A percentile compares a stretch with the other conserved stretches of the same genome.
phyloP scores from a whole-genome alignment of 2,329 filamentous ascomycete genomes.

The Harringtonia aguacate region DNA sequence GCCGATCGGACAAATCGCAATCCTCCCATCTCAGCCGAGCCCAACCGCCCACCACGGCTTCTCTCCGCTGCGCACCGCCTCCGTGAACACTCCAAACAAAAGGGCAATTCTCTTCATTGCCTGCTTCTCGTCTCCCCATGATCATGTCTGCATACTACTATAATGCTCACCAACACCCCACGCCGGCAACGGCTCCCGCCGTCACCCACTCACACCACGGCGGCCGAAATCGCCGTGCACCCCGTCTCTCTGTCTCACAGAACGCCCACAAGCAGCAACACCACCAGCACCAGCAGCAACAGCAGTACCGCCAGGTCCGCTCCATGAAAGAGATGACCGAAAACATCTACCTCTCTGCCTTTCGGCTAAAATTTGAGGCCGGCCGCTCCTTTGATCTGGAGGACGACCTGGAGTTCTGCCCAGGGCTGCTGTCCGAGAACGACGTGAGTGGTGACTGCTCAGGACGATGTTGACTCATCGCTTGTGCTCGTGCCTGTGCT shows the following conservation, averaged over 20 bases:
- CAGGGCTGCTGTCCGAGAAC: conserved; percentile 80
- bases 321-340: conserved; percentile 81
- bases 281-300: conserved; percentile 36
- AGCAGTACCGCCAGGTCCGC: conserved; percentile 76
- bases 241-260: conserved; percentile 69
- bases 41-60: conserved; percentile 6
- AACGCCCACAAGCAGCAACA: conserved; percentile 65
- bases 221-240: conserved; percentile 74
- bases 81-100: neutral
- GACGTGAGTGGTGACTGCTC: conserved; percentile 57
- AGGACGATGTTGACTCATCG: too few species aligned
- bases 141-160: conserved; percentile 55
- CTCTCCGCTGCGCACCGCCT: neutral
- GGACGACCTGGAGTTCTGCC: conserved; percentile 93
- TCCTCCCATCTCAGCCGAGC: too few species aligned
- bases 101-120: conserved; percentile 10
- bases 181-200: conserved; percentile 40
- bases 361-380: conserved; percentile 81
- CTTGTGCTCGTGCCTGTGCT: neutral
- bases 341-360: conserved; percentile 62
- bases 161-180: conserved; percentile 46
- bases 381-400: conserved; percentile 91
- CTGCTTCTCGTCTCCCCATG: neutral
- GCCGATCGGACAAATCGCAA: too few species aligned
- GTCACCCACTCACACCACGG: conserved; percentile 69